These are phyloP conservation scores for Diaporthe amygdali DNA, from an alignment of 2,329 filamentous ascomycete genomes.

Conservation along the genomic window DNA sequence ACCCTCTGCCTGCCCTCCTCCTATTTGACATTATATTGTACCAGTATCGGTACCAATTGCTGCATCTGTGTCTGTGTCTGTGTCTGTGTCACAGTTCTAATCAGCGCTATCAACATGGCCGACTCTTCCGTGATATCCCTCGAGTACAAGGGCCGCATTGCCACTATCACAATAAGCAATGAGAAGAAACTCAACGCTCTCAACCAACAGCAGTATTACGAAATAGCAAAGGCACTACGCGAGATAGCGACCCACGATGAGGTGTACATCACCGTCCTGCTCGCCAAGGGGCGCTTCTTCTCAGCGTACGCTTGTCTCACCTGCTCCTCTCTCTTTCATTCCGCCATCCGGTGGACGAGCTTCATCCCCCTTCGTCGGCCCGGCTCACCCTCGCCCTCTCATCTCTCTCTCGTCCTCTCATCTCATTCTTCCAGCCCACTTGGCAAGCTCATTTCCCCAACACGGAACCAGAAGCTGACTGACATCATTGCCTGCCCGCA, in stretches of 20 bases:
- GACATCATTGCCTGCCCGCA: conserved; percentile 41
- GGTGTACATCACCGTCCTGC: conserved; percentile 83
- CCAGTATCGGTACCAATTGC: not conserved
- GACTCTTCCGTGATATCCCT: conserved; percentile 59
- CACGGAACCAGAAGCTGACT: not conserved
- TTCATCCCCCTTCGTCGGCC: not conserved
- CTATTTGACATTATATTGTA: not conserved
- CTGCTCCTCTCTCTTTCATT: conserved; percentile 8
- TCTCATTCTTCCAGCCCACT: conserved; percentile 9
- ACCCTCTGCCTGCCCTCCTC: not conserved
- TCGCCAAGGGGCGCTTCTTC: conserved; percentile 83
- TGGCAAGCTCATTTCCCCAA: not conserved
- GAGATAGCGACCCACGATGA: conserved; percentile 81
- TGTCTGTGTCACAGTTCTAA: not conserved
- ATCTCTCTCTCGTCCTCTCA: not conserved
- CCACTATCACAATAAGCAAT: conserved; percentile 86
- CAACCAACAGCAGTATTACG: conserved; percentile 74
- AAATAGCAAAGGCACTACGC: conserved; percentile 73
- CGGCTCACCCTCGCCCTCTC: conserved; percentile 8
- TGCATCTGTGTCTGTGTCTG: not conserved
- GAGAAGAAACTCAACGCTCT: conserved; percentile 89
- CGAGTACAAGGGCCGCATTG: conserved; percentile 71
- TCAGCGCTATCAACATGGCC: conserved; percentile 35
- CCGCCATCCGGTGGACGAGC: not conserved
- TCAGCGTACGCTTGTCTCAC: conserved; percentile 71